These are phyloP conservation scores for Agastache rugosa DNA, from an alignment of 257 asterid genomes.

Conservation along the genomic window DNA sequence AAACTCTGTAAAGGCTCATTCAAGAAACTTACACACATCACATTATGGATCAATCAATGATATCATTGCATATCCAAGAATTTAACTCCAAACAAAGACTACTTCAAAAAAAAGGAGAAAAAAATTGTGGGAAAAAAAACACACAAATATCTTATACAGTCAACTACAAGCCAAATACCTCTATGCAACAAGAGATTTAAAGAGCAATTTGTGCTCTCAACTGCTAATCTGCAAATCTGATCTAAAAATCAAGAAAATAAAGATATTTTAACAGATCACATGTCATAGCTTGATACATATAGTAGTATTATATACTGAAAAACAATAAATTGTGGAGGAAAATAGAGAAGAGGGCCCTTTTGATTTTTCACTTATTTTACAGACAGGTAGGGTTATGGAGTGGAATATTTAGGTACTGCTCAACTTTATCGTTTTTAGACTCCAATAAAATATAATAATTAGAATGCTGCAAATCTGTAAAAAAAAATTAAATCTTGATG, in stretches of 20 bases:
- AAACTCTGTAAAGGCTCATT: constrained; percentile 25
- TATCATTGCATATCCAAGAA: constrained; percentile 27
- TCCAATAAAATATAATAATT: neutral
- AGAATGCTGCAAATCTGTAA: neutral
- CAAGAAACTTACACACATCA: constrained; percentile 26
- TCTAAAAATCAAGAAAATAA: constrained; percentile 30
- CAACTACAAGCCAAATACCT: constrained; percentile 17
- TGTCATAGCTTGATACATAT: neutral
- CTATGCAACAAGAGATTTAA: constrained; percentile 13
- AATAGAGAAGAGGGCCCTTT: constrained; percentile 39
- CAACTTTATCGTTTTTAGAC: constrained; percentile 12
- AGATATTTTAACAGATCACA: constrained; percentile 8
- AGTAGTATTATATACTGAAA: neutral
- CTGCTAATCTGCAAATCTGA: constrained; percentile 28
- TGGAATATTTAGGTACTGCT: constrained; percentile 37
- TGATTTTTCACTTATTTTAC: constrained; percentile 14
- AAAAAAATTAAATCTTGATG: constrained; percentile 29
- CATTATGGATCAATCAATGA: constrained; percentile 19
- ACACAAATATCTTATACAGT: neutral
- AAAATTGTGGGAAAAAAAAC: constrained; percentile 9
- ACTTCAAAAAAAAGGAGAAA: neutral
- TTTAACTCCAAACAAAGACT: constrained; percentile 11
- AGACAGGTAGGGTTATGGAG: constrained; percentile 53
- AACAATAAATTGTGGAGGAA: constrained; percentile 10
- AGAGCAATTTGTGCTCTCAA: constrained; percentile 32